Conservation (phyloP, 2,329 filamentous ascomycete genomes). For the Phaeoacremonium minimum region DNA sequence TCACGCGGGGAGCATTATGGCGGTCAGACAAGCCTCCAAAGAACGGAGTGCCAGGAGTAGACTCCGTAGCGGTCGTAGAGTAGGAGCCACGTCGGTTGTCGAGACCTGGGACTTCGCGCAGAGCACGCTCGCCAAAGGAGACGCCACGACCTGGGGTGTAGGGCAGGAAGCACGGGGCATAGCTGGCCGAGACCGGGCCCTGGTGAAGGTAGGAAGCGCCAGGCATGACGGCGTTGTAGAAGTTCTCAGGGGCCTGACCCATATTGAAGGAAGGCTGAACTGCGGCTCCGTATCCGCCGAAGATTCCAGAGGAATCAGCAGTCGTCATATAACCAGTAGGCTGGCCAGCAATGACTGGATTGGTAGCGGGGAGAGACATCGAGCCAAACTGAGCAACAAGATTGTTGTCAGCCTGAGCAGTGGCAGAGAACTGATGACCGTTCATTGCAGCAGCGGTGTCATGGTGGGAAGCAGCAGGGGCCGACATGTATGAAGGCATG, state of each 20-base stretch:
- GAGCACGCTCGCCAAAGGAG: slow-evolving; percentile 36
- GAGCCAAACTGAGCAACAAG: slow-evolving; percentile 10
- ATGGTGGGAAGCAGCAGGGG: slow-evolving; percentile 17
- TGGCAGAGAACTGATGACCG: slow-evolving; percentile 15
- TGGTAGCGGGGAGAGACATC: slow-evolving; percentile 12
- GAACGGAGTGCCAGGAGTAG: slow-evolving; percentile 61
- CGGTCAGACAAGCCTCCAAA: slow-evolving; percentile 55
- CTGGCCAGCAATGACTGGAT: slow-evolving; percentile 12
- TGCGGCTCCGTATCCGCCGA: slow-evolving; percentile 12
- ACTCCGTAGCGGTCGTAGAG: slow-evolving; percentile 57
- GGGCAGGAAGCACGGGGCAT: slow-evolving; percentile 35
- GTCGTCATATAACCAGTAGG: slow-evolving; percentile 16
- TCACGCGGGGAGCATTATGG: slow-evolving; percentile 56
- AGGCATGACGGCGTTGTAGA: slow-evolving; percentile 15
- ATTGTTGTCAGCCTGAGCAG: slow-evolving; percentile 13
- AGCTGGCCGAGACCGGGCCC: slow-evolving; percentile 12
- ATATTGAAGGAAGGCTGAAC: slow-evolving; percentile 8
- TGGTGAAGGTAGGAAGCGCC: slow-evolving; percentile 19
- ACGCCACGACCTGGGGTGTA: slow-evolving; percentile 48
- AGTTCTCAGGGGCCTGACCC: slow-evolving; percentile 15
- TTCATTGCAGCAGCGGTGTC: slow-evolving; percentile 11
- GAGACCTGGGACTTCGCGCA: slow-evolving; percentile 53
- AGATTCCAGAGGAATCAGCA: slow-evolving; percentile 14
- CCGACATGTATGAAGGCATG: slow-evolving; percentile 13
- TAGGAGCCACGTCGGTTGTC: slow-evolving; percentile 65